These are phyloP conservation scores for Umbelopsis sp. DNA, from an alignment of 192 early-diverging fungal genomes.

Conservation along the genomic window DNA sequence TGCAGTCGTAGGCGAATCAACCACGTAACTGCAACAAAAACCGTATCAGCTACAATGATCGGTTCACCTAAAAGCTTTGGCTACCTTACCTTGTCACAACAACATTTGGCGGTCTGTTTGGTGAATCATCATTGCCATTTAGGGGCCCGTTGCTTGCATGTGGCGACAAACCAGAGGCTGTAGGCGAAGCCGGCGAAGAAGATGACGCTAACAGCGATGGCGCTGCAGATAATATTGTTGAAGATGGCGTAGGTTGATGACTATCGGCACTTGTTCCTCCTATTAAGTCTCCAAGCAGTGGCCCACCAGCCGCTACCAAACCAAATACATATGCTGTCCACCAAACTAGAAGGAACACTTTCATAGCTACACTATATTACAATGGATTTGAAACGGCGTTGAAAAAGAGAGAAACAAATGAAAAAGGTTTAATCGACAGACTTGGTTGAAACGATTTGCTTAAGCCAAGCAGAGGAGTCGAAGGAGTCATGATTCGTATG, in stretches of 20 bases:
- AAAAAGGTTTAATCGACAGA: not conserved
- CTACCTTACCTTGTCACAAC: not conserved
- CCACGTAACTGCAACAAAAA: not conserved
- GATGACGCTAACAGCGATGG: not conserved
- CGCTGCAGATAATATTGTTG: not conserved
- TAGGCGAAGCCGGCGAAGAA: not conserved
- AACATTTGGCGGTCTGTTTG: not conserved
- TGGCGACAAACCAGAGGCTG: not conserved
- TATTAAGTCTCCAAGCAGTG: not conserved
- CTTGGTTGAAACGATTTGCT: too few species aligned
- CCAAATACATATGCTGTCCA: not conserved
- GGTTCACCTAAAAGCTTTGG: too few species aligned
- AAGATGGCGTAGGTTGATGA: not conserved
- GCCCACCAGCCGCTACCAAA: not conserved
- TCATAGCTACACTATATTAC: not conserved
- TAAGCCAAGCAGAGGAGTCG: not conserved
- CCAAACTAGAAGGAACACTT: not conserved
- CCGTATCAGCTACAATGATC: not conserved
- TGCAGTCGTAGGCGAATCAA: not conserved
- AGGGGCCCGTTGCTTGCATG: not conserved
- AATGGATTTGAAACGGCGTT: not conserved
- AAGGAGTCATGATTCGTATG: not conserved
- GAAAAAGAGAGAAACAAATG: not conserved
- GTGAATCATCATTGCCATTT: not conserved
- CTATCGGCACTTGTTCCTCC: not conserved